A percentile compares a stretch with the other conserved stretches of the same genome.
These are phyloP conservation scores for Stipa capillata DNA, from an alignment of 176 grass and related monocot species.

Conservation along the genomic window DNA sequence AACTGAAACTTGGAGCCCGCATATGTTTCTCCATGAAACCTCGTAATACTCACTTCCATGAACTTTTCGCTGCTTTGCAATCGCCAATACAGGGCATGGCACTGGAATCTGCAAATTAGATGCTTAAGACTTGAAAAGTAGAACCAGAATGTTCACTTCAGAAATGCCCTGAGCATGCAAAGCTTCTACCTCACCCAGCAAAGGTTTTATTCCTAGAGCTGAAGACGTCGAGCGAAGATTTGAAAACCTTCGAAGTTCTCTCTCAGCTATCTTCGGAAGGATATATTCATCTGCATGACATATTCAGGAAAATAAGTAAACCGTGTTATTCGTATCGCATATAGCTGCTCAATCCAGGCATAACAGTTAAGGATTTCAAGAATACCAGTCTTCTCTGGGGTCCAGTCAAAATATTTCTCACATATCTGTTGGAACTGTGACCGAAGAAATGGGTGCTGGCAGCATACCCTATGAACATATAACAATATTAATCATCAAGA, in stretches of 20 bases:
- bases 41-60: conserved; percentile 71
- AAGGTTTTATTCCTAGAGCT: conserved; percentile 37
- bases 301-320: conserved; percentile 13
- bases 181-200: conserved; percentile 31
- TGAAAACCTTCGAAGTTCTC: conserved; percentile 81
- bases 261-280: conserved; percentile 92
- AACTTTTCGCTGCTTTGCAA: conserved; percentile 73
- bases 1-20: conserved; percentile 54
- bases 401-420: conserved; percentile 72
- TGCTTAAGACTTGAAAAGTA: conserved; percentile 23
- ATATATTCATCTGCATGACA: conserved; percentile 78
- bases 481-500: conserved; percentile 4
- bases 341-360: conserved; percentile 6
- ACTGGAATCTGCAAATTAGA: conserved; percentile 61
- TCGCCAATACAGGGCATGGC: conserved; percentile 61
- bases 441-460: conserved; percentile 44
- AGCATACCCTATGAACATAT: conserved; percentile 45
- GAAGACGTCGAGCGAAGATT: conserved; percentile 58
- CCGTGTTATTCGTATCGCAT: neutral
- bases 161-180: neutral
- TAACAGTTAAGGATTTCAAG: neutral
- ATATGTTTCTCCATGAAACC: conserved; percentile 64
- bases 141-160: neutral
- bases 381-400: conserved; percentile 73
- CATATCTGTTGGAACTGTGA: conserved; percentile 72